Percentiles rank a stretch among this genome's conserved stretches.
Conservation (phyloP, 495 filamentous ascomycete species). For the Hyaloscypha hepaticicola region DNA sequence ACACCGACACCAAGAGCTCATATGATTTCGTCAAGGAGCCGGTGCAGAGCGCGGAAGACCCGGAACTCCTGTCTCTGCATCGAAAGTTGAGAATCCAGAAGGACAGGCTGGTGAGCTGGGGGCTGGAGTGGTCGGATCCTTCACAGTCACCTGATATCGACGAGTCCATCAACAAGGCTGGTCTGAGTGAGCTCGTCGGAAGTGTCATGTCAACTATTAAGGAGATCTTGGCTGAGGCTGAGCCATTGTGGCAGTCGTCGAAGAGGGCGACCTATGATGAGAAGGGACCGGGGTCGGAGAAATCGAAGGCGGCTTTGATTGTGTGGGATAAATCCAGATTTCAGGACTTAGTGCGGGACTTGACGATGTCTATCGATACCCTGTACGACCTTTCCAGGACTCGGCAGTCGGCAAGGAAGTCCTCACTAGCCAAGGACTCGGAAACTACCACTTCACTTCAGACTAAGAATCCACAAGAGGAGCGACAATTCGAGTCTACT, state of each 20-base stretch:
- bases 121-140: conserved; percentile 78
- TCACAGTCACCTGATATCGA: conserved; percentile 74
- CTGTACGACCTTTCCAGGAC: conserved; percentile 84
- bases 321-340: conserved; percentile 61
- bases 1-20: conserved; percentile 88
- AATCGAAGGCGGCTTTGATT: conserved; percentile 34
- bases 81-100: conserved; percentile 65
- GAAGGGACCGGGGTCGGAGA: conserved; percentile 35
- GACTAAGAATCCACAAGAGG: conserved; percentile 36
- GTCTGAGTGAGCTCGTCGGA: conserved; percentile 80
- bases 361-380: conserved; percentile 84
- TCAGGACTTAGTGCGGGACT: conserved; percentile 69
- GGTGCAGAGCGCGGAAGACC: conserved; percentile 55
- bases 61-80: conserved; percentile 54
- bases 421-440: conserved; percentile 12
- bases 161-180: conserved; percentile 77
- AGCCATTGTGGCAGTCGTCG: conserved; percentile 62
- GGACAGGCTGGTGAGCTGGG: conserved; percentile 81
- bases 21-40: conserved; percentile 79
- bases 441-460: conserved; percentile 13
- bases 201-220: conserved; percentile 90
- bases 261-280: conserved; percentile 38
- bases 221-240: conserved; percentile 81
- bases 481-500: conserved; percentile 52
- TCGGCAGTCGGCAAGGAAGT: conserved; percentile 41